Percentiles rank a stretch among this genome's conserved stretches.
Evolutionary conservation across 2,329 filamentous ascomycete species (phyloP).

Genomic region (Nectriaceae sp.): DNA sequence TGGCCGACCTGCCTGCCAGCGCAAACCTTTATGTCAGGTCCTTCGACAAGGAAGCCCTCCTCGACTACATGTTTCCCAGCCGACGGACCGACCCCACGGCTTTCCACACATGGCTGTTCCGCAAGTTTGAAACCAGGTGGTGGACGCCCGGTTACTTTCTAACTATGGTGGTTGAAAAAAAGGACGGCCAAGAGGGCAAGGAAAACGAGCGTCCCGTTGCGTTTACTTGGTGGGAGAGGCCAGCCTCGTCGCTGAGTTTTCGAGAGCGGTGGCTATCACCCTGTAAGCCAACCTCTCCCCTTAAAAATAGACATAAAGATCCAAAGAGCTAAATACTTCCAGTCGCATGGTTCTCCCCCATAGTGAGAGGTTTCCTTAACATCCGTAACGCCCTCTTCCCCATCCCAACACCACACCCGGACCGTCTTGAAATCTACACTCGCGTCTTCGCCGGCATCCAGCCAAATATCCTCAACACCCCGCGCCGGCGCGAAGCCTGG

Average conservation of each 20-base stretch:
- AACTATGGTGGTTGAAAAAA: conserved; percentile 25
- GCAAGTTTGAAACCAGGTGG: conserved; percentile 33
- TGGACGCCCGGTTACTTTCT: conserved; percentile 37
- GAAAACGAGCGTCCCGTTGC: conserved; percentile 23
- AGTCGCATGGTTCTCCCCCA: conserved; percentile 34
- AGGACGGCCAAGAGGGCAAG: conserved; percentile 7
- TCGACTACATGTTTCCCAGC: conserved; percentile 35
- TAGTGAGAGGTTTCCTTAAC: conserved; percentile 25
- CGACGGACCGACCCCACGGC: conserved; percentile 21
- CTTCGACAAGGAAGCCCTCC: conserved; percentile 32
- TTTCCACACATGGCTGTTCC: conserved; percentile 21
- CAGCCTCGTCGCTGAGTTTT: conserved; percentile 26
- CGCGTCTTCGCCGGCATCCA: conserved; percentile 29
- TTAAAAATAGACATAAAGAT: background rate
- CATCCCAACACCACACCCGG: conserved; percentile 19
- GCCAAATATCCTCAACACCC: conserved; percentile 27
- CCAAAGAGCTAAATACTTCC: conserved; percentile 2
- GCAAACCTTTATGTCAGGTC: conserved; percentile 30
- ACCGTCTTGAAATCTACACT: conserved; percentile 24
- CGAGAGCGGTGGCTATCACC: conserved; percentile 33
- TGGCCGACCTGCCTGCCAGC: conserved; percentile 30
- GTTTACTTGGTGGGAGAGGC: conserved; percentile 38
- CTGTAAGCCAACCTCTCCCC: conserved; percentile 32
- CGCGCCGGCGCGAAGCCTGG: conserved; percentile 33
- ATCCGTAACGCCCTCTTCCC: conserved; percentile 30